phyloP scores from a whole-genome alignment of 345 rosid genomes.

The Eucalyptus tenuipes region DNA sequence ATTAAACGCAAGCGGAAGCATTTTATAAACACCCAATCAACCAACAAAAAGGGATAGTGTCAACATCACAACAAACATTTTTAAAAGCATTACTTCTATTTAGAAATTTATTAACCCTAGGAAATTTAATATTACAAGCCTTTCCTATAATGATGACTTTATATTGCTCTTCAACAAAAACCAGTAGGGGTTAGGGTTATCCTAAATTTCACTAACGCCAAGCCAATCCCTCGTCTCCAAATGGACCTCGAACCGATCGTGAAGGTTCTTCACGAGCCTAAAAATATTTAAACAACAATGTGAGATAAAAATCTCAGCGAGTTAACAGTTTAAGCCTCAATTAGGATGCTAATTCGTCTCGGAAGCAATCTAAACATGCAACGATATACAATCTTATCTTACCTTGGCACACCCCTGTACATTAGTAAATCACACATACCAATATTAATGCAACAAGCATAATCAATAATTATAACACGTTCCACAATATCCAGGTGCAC shows the following conservation, averaged over 20 bases:
- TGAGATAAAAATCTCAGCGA: rapidly evolving
- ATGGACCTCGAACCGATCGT: rapidly evolving
- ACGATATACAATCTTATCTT: too few species aligned
- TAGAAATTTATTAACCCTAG: rapidly evolving
- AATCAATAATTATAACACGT: rapidly evolving
- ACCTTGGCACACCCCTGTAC: rapidly evolving
- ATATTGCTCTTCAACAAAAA: too few species aligned
- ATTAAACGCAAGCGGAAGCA: rapidly evolving
- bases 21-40: too few species aligned
- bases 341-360: rapidly evolving
- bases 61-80: too few species aligned
- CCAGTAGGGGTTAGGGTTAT: rapidly evolving
- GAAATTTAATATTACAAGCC: rapidly evolving
- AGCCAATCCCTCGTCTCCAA: too few species aligned
- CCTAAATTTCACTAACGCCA: too few species aligned
- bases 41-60: rapidly evolving
- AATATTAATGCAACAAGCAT: too few species aligned
- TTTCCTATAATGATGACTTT: too few species aligned
- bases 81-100: too few species aligned
- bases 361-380: rapidly evolving
- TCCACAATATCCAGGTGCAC: rapidly evolving
- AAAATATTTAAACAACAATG: rapidly evolving
- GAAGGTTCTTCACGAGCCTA: rapidly evolving
- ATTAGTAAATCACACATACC: too few species aligned
- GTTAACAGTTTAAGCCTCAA: rapidly evolving